A percentile compares a stretch with the other conserved stretches of the same genome.
phyloP scores from a whole-genome alignment of 495 filamentous ascomycete genomes.

The Penicillium cosmopolitanum region DNA sequence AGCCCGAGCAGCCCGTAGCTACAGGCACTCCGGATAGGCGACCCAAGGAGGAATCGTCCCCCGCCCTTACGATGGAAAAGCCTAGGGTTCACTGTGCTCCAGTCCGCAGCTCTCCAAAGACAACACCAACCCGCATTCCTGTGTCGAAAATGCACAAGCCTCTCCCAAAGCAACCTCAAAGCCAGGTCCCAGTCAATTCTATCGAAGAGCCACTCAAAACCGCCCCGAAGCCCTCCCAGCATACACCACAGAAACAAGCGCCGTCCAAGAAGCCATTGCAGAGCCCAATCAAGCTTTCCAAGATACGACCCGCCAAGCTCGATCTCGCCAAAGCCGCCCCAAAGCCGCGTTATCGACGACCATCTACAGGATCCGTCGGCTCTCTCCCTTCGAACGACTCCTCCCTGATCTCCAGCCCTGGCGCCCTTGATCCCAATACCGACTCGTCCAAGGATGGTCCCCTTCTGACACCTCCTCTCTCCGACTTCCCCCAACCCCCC shows the following conservation, averaged over 20 bases:
- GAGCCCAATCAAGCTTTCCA: slow-evolving; percentile 47
- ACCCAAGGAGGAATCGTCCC: not conserved
- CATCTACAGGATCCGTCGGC: slow-evolving; percentile 39
- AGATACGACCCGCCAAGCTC: slow-evolving; percentile 30
- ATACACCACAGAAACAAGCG: slow-evolving; percentile 1
- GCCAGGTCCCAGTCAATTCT: not conserved
- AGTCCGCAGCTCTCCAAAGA: not conserved
- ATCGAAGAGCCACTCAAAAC: not conserved
- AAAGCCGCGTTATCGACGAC: slow-evolving; percentile 30
- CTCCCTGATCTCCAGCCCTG: slow-evolving; percentile 41
- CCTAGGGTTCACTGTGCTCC: not conserved
- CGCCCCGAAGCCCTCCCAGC: slow-evolving; percentile 1
- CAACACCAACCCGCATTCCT: not conserved
- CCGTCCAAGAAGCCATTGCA: slow-evolving; percentile 37
- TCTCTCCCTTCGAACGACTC: slow-evolving; percentile 42
- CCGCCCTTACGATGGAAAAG: not conserved
- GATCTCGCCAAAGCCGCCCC: slow-evolving; percentile 27
- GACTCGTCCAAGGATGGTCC: slow-evolving; percentile 37
- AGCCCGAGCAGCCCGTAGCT: not conserved
- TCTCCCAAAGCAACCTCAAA: not conserved
- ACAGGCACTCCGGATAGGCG: not conserved
- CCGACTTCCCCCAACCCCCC: slow-evolving; percentile 21
- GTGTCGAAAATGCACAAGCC: not conserved
- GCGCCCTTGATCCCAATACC: slow-evolving; percentile 31
- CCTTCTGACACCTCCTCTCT: slow-evolving; percentile 30